Evolutionary conservation across 768 basidiomycete genomes (phyloP), one percentile per base, ranked within the genome.

Genomic region (Russula lepida): DNA sequence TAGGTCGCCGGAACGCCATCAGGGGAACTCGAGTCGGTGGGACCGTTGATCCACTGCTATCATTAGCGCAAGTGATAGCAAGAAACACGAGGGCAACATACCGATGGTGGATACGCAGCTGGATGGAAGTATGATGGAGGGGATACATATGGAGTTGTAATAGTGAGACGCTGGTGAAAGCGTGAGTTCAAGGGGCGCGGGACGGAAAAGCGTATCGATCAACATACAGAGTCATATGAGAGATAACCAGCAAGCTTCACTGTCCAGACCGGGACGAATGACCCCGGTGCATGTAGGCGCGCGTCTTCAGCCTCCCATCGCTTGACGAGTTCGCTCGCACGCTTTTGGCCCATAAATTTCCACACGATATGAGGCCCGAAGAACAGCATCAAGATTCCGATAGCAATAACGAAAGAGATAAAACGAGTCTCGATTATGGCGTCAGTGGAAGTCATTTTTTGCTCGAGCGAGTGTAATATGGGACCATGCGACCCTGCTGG

Each of bases 241-340:
- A 78, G 72, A 25, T 80, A 56, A 13, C 76, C 72, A 1, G 81
- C 77, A 5, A 73, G 69, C 55, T 66, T 74, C 55, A 77, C 77
- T 41, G 63, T 74, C 78, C 81, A 81, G 12, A 69, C 66, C 0
- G 79, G 75, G 25, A 75, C 47, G 49, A 68, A 54, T 28, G 60
- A 25, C 54, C 68, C 64, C 28, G 71, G 52, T 54, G 66, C 33
- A 51, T 57, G 58, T 65, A 69, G 51, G 44, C 71, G 63, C 58
- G 70, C 60, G 69, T 81, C 81, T 63, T 74, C 68, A 30, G 64
- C 68, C 62, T 71, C 74, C 79, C 80, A 81, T 52, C 70, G 69
- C 28, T 68, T 64, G 3, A 76, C 66, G 69, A 82, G 62, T 58
- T 54, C 61, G 60, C 66, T 74, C 32, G 78, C 74, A 27, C 74